A percentile compares a stretch with the other conserved stretches of the same genome.
Evolutionary conservation across 805 yeast species (phyloP).

Genomic region (Danielia oregonensis): DNA sequence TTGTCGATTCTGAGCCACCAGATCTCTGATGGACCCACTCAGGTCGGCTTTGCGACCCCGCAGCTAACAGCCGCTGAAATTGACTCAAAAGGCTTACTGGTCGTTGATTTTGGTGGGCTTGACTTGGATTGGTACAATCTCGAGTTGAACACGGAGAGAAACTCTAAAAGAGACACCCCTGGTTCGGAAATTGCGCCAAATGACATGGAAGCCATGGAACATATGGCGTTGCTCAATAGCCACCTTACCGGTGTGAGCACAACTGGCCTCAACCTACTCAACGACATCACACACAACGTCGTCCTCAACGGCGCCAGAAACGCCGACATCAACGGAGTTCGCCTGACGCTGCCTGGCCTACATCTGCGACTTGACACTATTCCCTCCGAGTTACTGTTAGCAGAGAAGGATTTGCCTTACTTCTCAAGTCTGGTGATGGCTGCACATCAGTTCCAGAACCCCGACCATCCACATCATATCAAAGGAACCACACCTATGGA

Average conservation of each 20-base stretch:
- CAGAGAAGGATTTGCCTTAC: slow-evolving; percentile 11
- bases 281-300: neutral
- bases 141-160: slow-evolving; percentile 7
- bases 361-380: slow-evolving; percentile 6
- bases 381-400: slow-evolving; percentile 13
- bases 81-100: slow-evolving; percentile 25
- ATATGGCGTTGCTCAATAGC: too few species aligned
- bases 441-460: slow-evolving; percentile 29
- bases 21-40: slow-evolving; percentile 54
- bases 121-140: slow-evolving; percentile 23
- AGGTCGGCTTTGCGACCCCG: slow-evolving; percentile 80
- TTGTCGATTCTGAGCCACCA: slow-evolving; percentile 28
- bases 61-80: slow-evolving; percentile 54
- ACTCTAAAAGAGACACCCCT: too few species aligned
- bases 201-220: too few species aligned
- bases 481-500: slow-evolving; percentile 40
- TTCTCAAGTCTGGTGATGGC: slow-evolving; percentile 17
- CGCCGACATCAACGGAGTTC: neutral
- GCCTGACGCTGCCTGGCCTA: slow-evolving; percentile 8
- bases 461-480: slow-evolving; percentile 38
- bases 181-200: neutral
- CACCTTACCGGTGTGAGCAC: neutral
- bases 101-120: slow-evolving; percentile 22
- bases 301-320: neutral
- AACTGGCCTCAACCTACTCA: too few species aligned